phyloP scores from a whole-genome alignment of 2,329 filamentous ascomycete species.

The Colletotrichum chrysophilum region DNA sequence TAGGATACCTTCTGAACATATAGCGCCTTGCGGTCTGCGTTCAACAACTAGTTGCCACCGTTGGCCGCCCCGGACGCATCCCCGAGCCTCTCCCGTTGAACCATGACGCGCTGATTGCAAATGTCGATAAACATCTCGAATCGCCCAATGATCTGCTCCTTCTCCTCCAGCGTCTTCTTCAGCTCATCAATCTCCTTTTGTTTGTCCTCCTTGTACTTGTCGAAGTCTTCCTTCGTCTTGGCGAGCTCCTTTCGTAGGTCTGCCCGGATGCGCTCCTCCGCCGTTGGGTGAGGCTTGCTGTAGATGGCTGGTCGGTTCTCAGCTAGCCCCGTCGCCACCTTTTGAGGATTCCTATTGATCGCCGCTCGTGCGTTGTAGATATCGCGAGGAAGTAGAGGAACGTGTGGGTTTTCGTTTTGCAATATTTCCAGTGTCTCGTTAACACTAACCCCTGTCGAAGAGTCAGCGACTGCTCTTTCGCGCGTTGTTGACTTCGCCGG shows the following conservation, averaged over 20 bases:
- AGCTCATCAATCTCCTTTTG: slow-evolving; percentile 64
- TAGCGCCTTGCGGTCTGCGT: background rate
- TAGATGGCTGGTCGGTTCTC: slow-evolving; percentile 69
- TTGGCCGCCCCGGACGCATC: slow-evolving; percentile 5
- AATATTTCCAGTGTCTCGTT: slow-evolving; percentile 71
- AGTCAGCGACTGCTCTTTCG: slow-evolving; percentile 31
- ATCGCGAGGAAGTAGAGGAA: slow-evolving; percentile 67
- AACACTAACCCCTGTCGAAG: slow-evolving; percentile 62
- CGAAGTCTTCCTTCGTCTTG: slow-evolving; percentile 60
- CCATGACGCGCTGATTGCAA: slow-evolving; percentile 70
- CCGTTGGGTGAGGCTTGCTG: slow-evolving; percentile 67
- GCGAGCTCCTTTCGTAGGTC: slow-evolving; percentile 66
- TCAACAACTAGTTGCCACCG: background rate
- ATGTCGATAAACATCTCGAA: slow-evolving; percentile 76
- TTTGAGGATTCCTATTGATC: slow-evolving; percentile 69
- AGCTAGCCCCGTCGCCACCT: slow-evolving; percentile 63
- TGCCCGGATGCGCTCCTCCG: slow-evolving; percentile 68
- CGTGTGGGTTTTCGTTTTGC: slow-evolving; percentile 67
- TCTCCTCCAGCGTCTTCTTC: slow-evolving; percentile 65
- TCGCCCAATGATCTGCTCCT: slow-evolving; percentile 65
- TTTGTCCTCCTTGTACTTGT: slow-evolving; percentile 60
- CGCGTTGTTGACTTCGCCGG: slow-evolving; percentile 19
- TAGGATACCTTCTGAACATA: background rate
- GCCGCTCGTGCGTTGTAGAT: slow-evolving; percentile 73
- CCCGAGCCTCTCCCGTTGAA: slow-evolving; percentile 60